phyloP scores from a whole-genome alignment of 208 protist genomes.

The Jaenimonas drosophilae region DNA sequence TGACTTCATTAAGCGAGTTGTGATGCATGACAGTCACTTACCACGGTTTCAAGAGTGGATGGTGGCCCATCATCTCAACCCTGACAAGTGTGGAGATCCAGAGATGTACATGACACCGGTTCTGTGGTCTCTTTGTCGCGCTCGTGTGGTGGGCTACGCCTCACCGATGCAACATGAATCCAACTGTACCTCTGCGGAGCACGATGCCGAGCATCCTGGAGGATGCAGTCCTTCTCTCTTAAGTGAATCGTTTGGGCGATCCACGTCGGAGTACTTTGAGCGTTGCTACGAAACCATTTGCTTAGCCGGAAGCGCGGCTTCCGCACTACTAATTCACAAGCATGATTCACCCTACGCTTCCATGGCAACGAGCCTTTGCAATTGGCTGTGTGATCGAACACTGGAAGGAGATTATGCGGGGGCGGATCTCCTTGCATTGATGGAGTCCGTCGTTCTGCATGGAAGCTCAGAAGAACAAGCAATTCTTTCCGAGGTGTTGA shows the following conservation, averaged over 20 bases:
- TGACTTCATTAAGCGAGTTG: slow-evolving; percentile 5
- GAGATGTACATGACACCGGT: slow-evolving; percentile 19
- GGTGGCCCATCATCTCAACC: slow-evolving; percentile 6
- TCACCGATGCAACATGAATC: too few species aligned
- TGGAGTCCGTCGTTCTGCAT: neutral
- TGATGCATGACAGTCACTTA: slow-evolving; percentile 11
- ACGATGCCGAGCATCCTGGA: too few species aligned
- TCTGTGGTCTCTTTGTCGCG: slow-evolving; percentile 18
- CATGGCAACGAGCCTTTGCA: slow-evolving; percentile 18
- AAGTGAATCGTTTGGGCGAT: too few species aligned
- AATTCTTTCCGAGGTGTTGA: slow-evolving; percentile 13
- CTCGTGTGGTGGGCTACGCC: slow-evolving; percentile 18
- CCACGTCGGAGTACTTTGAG: too few species aligned
- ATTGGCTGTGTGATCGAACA: slow-evolving; percentile 21
- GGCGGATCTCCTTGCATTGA: slow-evolving; percentile 2
- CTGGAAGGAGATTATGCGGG: slow-evolving; percentile 1
- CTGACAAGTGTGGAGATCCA: neutral
- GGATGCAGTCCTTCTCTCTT: too few species aligned
- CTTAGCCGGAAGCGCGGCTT: slow-evolving; percentile 18
- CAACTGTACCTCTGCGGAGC: too few species aligned
- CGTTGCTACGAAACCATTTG: slow-evolving; percentile 23
- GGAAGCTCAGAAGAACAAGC: slow-evolving; percentile 14
- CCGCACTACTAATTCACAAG: slow-evolving; percentile 12
- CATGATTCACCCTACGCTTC: slow-evolving; percentile 9
- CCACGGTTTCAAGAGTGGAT: slow-evolving; percentile 14